phyloP scores from a whole-genome alignment of 2,329 filamentous ascomycete species.

The Helotiales sp. region DNA sequence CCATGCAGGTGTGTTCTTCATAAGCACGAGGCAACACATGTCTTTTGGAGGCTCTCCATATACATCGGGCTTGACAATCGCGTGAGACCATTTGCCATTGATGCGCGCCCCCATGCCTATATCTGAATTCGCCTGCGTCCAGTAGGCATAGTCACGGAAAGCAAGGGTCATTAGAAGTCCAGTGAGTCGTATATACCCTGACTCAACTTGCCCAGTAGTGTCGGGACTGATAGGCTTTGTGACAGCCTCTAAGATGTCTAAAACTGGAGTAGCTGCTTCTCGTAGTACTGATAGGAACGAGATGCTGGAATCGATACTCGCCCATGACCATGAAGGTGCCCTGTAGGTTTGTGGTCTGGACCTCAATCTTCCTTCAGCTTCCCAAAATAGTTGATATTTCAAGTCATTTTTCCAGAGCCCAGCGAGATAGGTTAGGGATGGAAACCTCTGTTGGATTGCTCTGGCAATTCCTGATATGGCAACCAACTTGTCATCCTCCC shows the following conservation, averaged over 20 bases:
- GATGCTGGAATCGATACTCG: not conserved
- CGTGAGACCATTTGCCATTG: not conserved
- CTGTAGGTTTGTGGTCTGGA: not conserved
- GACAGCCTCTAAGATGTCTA: not conserved
- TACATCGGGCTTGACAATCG: not conserved
- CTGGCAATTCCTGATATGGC: conserved; percentile 7
- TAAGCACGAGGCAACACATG: not conserved
- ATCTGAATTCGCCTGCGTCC: not conserved
- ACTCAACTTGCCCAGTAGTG: not conserved
- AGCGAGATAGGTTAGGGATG: not conserved
- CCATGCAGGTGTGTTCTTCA: not conserved
- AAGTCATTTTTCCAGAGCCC: not conserved
- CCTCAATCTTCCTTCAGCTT: not conserved
- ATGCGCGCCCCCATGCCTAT: not conserved
- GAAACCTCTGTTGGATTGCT: not conserved
- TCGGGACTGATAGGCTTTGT: not conserved
- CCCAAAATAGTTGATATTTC: not conserved
- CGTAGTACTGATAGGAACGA: not conserved
- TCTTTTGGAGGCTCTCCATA: not conserved
- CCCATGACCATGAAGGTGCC: conserved; percentile 8
- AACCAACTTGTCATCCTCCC: conserved; percentile 3
- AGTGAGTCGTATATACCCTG: not conserved
- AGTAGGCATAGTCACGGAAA: not conserved
- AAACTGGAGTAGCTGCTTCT: not conserved
- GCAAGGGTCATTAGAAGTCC: not conserved